Evolutionary conservation across 2,329 filamentous ascomycete species (phyloP).

Genomic region (Ramularia endophylla): DNA sequence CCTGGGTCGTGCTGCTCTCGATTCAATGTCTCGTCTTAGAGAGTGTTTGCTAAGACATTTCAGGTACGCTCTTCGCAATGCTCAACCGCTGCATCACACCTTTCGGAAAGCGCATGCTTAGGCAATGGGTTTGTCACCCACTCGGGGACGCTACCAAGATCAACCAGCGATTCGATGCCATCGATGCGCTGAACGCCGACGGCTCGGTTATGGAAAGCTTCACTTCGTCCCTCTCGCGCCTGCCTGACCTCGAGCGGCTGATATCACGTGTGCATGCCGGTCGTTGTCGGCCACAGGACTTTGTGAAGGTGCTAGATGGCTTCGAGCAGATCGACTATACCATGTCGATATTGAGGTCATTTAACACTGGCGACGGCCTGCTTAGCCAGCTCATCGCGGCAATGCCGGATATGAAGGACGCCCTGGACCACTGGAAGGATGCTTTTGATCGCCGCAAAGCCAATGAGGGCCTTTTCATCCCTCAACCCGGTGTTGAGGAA

Average conservation of each 20-base stretch:
- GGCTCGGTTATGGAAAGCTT: constrained; percentile 77
- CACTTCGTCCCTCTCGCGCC: constrained; percentile 76
- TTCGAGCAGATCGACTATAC: constrained; percentile 98
- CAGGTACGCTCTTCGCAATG: constrained; percentile 70
- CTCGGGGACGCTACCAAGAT: constrained; percentile 81
- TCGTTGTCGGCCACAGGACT: constrained; percentile 84
- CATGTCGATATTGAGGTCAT: constrained; percentile 68
- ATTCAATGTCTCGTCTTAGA: too few species aligned
- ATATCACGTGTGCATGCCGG: constrained; percentile 93
- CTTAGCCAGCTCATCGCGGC: constrained; percentile 74
- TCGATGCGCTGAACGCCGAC: constrained; percentile 86
- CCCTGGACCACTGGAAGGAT: constrained; percentile 78
- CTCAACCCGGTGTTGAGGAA: constrained; percentile 78
- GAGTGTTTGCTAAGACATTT: too few species aligned
- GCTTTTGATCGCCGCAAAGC: constrained; percentile 83
- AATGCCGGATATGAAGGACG: constrained; percentile 76
- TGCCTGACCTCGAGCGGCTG: constrained; percentile 89
- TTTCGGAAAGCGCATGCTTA: constrained; percentile 92
- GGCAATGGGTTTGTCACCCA: constrained; percentile 96
- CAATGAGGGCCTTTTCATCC: constrained; percentile 75
- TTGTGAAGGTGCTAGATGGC: constrained; percentile 86
- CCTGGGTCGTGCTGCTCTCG: too few species aligned
- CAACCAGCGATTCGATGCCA: constrained; percentile 88
- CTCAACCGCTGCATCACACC: constrained; percentile 93
- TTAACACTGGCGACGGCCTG: constrained; percentile 71